Percentiles rank a stretch among this genome's conserved stretches.
Conservation (phyloP, 2,329 filamentous ascomycete species). For the Rutstroemia sp. region DNA sequence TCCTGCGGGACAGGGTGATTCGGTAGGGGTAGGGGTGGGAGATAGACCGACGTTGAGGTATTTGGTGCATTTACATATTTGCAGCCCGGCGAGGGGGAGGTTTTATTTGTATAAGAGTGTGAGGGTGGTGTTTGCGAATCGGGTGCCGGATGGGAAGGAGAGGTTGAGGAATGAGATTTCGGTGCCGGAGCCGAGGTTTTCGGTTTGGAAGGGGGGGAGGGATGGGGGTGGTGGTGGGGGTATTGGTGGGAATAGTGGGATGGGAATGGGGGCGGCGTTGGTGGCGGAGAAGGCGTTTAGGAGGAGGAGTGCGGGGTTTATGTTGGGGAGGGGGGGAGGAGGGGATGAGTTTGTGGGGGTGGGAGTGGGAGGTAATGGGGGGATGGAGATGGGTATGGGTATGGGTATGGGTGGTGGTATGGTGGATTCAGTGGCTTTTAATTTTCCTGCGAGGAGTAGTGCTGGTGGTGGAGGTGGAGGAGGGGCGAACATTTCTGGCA, state of each 20-base stretch:
- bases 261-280: conserved; percentile 35
- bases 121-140: conserved; percentile 91
- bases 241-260: conserved; percentile 19
- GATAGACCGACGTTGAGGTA: conserved; percentile 76
- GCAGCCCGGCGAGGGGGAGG: conserved; percentile 72
- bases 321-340: conserved; percentile 21
- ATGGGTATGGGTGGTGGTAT: conserved; percentile 13
- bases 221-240: conserved; percentile 18
- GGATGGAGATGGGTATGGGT: background rate
- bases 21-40: conserved; percentile 34
- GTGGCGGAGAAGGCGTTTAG: conserved; percentile 53
- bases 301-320: conserved; percentile 47
- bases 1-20: background rate
- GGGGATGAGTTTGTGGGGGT: conserved; percentile 15
- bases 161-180: conserved; percentile 85
- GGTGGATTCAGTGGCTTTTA: conserved; percentile 44
- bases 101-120: conserved; percentile 90
- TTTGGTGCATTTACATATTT: conserved; percentile 88
- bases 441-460: conserved; percentile 27
- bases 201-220: conserved; percentile 60
- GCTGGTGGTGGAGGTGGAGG: background rate
- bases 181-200: conserved; percentile 79
- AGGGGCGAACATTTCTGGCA: no score
- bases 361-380: background rate
- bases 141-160: conserved; percentile 92